A percentile compares a stretch with the other conserved stretches of the same genome.
These are phyloP conservation scores for Tuber magnatum DNA, from an alignment of 495 filamentous ascomycete species.

Conservation along the genomic window DNA sequence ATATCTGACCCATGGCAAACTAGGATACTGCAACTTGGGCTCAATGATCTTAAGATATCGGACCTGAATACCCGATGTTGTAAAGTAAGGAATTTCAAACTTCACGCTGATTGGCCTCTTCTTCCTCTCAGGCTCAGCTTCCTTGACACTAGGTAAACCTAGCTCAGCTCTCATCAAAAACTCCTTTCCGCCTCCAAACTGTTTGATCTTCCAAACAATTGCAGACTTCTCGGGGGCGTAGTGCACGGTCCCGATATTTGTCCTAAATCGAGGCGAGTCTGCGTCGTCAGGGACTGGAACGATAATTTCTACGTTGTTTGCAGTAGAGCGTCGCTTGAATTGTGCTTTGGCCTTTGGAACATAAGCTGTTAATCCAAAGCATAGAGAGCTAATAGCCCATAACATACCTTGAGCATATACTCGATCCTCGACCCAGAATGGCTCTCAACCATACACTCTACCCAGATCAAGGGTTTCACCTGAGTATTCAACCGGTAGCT, in stretches of 20 bases:
- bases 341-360: conserved; percentile 70
- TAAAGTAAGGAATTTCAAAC: conserved; percentile 99
- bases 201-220: conserved; percentile 99
- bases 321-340: conserved; percentile 95
- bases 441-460: conserved; percentile 92
- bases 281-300: conserved; percentile 97
- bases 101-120: conserved; percentile 98
- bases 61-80: conserved; percentile 95
- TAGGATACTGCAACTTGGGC: conserved; percentile 97
- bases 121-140: conserved; percentile 89
- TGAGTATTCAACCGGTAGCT: conserved; percentile 98
- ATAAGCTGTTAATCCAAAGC: background rate
- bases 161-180: conserved; percentile 99
- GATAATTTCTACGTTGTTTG: conserved; percentile 97
- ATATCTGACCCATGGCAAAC: conserved; percentile 97
- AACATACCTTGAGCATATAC: conserved; percentile 84
- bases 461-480: conserved; percentile 98
- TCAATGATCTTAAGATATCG: conserved; percentile 99
- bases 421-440: conserved; percentile 93
- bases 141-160: conserved; percentile 85
- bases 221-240: conserved; percentile 96
- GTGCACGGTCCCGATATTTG: conserved; percentile 95
- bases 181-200: conserved; percentile 96
- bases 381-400: background rate
- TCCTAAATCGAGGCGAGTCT: conserved; percentile 91